Evolutionary conservation across 257 asterid genomes (phyloP).

Genomic region (Mentha longifolia): DNA sequence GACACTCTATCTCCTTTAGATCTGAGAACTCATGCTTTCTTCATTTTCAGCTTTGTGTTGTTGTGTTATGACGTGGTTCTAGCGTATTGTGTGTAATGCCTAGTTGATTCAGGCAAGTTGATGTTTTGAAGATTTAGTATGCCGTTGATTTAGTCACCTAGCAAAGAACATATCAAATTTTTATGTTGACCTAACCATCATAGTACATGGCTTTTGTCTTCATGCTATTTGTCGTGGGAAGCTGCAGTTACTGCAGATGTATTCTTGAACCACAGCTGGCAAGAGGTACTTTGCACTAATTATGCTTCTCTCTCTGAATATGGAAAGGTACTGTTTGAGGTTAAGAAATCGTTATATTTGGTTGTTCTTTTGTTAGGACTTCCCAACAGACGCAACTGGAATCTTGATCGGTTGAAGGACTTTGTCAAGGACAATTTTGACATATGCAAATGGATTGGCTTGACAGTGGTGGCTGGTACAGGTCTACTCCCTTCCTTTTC

Average conservation of each 20-base stretch:
- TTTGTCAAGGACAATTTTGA: conserved; percentile 76
- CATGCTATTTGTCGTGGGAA: conserved; percentile 72
- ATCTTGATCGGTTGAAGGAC: conserved; percentile 64
- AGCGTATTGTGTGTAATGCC: background rate
- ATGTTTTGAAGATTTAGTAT: too few relatives aligned
- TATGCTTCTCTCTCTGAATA: conserved; percentile 14
- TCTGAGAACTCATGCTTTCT: conserved; percentile 6
- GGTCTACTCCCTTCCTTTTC: conserved; percentile 47
- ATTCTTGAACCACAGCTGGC: conserved; percentile 78
- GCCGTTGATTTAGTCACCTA: background rate
- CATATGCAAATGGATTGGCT: conserved; percentile 79
- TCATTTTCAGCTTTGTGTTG: conserved; percentile 4
- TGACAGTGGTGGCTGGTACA: conserved; percentile 71
- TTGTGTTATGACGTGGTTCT: conserved; percentile 27
- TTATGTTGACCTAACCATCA: conserved; percentile 51
- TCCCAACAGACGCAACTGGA: conserved; percentile 81
- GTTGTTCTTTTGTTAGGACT: conserved; percentile 59
- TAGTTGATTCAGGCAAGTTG: background rate
- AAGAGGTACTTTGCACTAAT: conserved; percentile 60
- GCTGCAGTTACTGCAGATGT: conserved; percentile 80
- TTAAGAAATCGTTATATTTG: conserved; percentile 13
- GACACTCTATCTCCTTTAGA: background rate
- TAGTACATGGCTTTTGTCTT: conserved; percentile 72
- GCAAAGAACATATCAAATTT: conserved; percentile 20
- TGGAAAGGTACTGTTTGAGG: conserved; percentile 9